A percentile compares a stretch with the other conserved stretches of the same genome.
phyloP scores from a whole-genome alignment of 2,329 filamentous ascomycete species.

The Madurella fahalii region DNA sequence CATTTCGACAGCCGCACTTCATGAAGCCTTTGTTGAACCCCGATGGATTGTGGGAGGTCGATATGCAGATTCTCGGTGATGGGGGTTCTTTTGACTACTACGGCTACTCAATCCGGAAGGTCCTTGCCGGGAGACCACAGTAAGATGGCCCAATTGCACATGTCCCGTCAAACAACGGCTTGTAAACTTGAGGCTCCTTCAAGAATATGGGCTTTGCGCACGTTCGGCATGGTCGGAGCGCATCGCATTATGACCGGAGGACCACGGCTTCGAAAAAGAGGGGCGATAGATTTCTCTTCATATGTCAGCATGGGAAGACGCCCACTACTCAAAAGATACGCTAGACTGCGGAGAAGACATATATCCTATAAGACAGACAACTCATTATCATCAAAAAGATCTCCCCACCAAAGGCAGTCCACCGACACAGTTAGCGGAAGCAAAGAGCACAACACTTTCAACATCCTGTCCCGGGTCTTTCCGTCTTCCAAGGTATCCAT shows the following conservation, averaged over 20 bases:
- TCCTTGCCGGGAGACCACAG: not conserved
- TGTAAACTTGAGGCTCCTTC: too few relatives aligned
- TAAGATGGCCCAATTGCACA: too few relatives aligned
- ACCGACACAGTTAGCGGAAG: not conserved
- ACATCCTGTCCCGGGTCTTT: not conserved
- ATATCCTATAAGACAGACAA: too few relatives aligned
- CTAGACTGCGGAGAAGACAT: too few relatives aligned
- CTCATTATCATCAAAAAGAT: slow-evolving; percentile 25
- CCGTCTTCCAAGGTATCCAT: not conserved
- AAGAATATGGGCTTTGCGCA: too few relatives aligned
- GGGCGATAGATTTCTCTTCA: too few relatives aligned
- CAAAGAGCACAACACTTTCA: slow-evolving; percentile 1
- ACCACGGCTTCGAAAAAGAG: too few relatives aligned
- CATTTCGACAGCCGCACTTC: slow-evolving; percentile 53
- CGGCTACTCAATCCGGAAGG: slow-evolving; percentile 40
- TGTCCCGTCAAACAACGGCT: too few relatives aligned
- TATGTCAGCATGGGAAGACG: too few relatives aligned
- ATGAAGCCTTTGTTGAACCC: slow-evolving; percentile 44
- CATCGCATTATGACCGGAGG: too few relatives aligned
- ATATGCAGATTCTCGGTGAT: slow-evolving; percentile 40
- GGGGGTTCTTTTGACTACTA: slow-evolving; percentile 47
- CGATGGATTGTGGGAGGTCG: slow-evolving; percentile 41
- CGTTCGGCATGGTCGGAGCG: too few relatives aligned
- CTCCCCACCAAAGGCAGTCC: slow-evolving; percentile 29
- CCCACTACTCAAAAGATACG: too few relatives aligned